These are phyloP conservation scores for Spiromastix sp. DNA, from an alignment of 2,329 filamentous ascomycete genomes.

Conservation along the genomic window DNA sequence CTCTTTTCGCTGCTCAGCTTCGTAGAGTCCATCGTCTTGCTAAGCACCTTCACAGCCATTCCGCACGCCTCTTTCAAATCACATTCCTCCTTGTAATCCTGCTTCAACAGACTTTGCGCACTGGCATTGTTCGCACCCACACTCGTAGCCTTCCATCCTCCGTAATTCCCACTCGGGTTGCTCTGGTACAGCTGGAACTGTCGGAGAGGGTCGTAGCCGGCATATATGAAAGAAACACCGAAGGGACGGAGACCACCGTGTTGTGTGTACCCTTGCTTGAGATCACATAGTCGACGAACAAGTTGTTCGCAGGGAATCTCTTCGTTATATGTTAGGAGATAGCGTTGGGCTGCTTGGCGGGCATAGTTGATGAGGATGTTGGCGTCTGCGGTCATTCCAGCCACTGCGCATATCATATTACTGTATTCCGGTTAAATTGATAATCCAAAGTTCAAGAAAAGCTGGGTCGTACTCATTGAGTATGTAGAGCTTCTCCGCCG, in stretches of 20 bases:
- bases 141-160: constrained; percentile 97
- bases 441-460: background rate
- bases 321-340: constrained; percentile 99
- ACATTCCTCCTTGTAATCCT: constrained; percentile 99
- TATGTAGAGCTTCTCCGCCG: constrained; percentile 99
- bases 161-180: constrained; percentile 98
- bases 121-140: constrained; percentile 97
- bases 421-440: constrained; percentile 37
- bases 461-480: constrained; percentile 73
- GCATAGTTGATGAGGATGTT: constrained; percentile 99
- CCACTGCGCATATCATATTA: constrained; percentile 99
- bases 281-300: constrained; percentile 87
- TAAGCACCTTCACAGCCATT: constrained; percentile 95
- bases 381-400: constrained; percentile 97
- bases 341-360: constrained; percentile 89
- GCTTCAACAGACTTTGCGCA: constrained; percentile 92
- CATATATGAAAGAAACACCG: constrained; percentile 98
- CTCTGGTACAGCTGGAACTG: constrained; percentile 99
- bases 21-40: constrained; percentile 99
- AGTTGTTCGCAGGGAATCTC: constrained; percentile 99
- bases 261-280: constrained; percentile 99
- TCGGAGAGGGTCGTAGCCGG: constrained; percentile 88
- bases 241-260: constrained; percentile 97
- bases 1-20: constrained; percentile 99
- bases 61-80: constrained; percentile 91